A percentile compares a stretch with the other conserved stretches of the same genome.
phyloP scores from a whole-genome alignment of 345 rosid genomes.

The Punica granatum region DNA sequence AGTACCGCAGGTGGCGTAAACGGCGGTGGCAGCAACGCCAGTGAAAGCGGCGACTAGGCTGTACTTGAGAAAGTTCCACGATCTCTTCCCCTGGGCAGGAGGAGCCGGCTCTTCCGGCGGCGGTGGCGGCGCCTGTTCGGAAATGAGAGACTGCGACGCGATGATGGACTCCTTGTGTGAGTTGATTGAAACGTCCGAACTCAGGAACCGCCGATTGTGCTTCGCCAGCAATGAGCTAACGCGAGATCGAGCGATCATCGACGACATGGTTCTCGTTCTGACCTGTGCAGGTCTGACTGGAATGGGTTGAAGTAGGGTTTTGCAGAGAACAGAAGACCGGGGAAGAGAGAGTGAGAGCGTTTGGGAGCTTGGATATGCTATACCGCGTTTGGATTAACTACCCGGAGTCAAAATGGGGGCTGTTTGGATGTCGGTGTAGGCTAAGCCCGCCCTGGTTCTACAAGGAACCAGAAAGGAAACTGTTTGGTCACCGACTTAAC shows the following conservation, averaged over 20 bases:
- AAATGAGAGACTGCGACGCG: slow-evolving; percentile 38
- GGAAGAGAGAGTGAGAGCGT: slow-evolving; percentile 9
- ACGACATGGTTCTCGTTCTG: slow-evolving; percentile 23
- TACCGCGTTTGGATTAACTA: not conserved
- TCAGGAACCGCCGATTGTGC: slow-evolving; percentile 22
- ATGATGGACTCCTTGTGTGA: slow-evolving; percentile 29
- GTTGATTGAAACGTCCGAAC: slow-evolving; percentile 30
- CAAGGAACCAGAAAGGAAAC: not conserved
- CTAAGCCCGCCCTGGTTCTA: not conserved
- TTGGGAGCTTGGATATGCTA: slow-evolving; percentile 21
- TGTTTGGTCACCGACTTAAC: too few species aligned
- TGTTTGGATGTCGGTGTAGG: slow-evolving; percentile 3
- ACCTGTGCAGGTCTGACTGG: not conserved
- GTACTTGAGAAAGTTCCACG: slow-evolving; percentile 49
- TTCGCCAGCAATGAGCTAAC: slow-evolving; percentile 16
- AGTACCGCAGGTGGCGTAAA: slow-evolving; percentile 63
- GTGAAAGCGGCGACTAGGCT: slow-evolving; percentile 44
- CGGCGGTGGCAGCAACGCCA: slow-evolving; percentile 47
- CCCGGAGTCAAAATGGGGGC: not conserved
- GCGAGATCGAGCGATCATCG: slow-evolving; percentile 46
- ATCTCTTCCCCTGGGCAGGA: slow-evolving; percentile 29
- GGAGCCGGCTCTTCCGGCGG: slow-evolving; percentile 25
- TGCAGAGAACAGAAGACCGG: not conserved
- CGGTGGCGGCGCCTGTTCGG: slow-evolving; percentile 30
- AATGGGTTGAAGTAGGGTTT: slow-evolving; percentile 25